Percentiles rank a stretch among this genome's conserved stretches.
Conservation (phyloP, 495 filamentous ascomycete species). For the Articulospora tetracladia region DNA sequence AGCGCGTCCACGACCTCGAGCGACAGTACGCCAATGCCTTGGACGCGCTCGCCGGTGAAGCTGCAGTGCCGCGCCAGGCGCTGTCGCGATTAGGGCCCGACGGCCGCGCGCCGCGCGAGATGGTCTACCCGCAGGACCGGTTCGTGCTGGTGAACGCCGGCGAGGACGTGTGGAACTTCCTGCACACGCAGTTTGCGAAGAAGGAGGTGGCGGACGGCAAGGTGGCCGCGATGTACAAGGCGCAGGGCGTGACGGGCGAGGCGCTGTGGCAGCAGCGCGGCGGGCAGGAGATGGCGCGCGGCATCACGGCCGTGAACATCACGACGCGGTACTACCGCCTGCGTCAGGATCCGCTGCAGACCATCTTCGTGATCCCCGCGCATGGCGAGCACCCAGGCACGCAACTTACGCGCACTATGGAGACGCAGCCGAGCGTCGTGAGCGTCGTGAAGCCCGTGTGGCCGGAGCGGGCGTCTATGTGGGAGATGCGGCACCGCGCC, state of each 20-base stretch:
- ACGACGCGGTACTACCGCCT: conserved; percentile 44
- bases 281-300: conserved; percentile 29
- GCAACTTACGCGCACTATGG: conserved; percentile 35
- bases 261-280: conserved; percentile 20
- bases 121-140: conserved; percentile 46
- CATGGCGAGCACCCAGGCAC: conserved; percentile 39
- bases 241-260: conserved; percentile 32
- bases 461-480: conserved; percentile 27
- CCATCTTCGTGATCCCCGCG: conserved; percentile 47
- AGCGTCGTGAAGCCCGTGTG: conserved; percentile 31
- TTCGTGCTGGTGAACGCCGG: conserved; percentile 49
- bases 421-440: conserved; percentile 42
- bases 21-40: conserved; percentile 40
- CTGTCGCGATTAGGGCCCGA: conserved; percentile 32
- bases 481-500: conserved; percentile 22
- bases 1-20: conserved; percentile 48
- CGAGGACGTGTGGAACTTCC: conserved; percentile 38
- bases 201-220: conserved; percentile 32
- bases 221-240: conserved; percentile 22
- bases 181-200: conserved; percentile 42
- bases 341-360: conserved; percentile 27
- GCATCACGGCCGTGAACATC: conserved; percentile 40
- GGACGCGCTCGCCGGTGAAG: conserved; percentile 43
- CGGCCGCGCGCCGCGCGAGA: conserved; percentile 32
- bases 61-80: conserved; percentile 39